Evolutionary conservation across 1,139 yeast genomes (phyloP).

Genomic region (Yamadazyma sp.): DNA sequence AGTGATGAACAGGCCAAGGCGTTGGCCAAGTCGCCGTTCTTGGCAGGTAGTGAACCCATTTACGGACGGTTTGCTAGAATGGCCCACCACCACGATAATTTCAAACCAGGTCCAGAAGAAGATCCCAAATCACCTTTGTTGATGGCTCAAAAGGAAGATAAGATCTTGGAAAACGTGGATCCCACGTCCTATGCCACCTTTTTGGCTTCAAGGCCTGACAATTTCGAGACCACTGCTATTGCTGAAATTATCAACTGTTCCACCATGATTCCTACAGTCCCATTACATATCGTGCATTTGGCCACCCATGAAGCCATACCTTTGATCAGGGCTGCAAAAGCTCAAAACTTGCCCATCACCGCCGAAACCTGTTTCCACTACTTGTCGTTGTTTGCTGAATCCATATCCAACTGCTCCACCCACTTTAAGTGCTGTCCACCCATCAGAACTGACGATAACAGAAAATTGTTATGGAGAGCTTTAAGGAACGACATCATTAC

Average conservation of each 20-base stretch:
- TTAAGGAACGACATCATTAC: slow-evolving; percentile 63
- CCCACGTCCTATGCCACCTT: slow-evolving; percentile 74
- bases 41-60: slow-evolving; percentile 60
- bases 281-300: slow-evolving; percentile 85
- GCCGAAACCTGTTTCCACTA: slow-evolving; percentile 97
- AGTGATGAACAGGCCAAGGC: slow-evolving; percentile 52
- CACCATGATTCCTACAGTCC: slow-evolving; percentile 58
- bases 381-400: slow-evolving; percentile 72
- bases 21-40: slow-evolving; percentile 52
- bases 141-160: slow-evolving; percentile 46
- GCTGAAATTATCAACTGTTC: slow-evolving; percentile 66
- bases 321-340: slow-evolving; percentile 63
- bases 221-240: slow-evolving; percentile 83
- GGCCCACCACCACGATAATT: slow-evolving; percentile 32
- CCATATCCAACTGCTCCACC: slow-evolving; percentile 72
- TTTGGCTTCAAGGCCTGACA: slow-evolving; percentile 83
- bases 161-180: slow-evolving; percentile 47
- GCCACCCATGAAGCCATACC: slow-evolving; percentile 85
- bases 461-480: slow-evolving; percentile 76
- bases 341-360: slow-evolving; percentile 56
- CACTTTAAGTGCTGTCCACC: slow-evolving; percentile 96
- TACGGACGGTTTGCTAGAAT: slow-evolving; percentile 49
- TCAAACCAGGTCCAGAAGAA: slow-evolving; percentile 10
- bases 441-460: slow-evolving; percentile 71
- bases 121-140: slow-evolving; percentile 36